Evolutionary conservation across 1,284 basidiomycete genomes (phyloP), one percentile per base, ranked within the genome.

Genomic region (Ganoderma sp.): DNA sequence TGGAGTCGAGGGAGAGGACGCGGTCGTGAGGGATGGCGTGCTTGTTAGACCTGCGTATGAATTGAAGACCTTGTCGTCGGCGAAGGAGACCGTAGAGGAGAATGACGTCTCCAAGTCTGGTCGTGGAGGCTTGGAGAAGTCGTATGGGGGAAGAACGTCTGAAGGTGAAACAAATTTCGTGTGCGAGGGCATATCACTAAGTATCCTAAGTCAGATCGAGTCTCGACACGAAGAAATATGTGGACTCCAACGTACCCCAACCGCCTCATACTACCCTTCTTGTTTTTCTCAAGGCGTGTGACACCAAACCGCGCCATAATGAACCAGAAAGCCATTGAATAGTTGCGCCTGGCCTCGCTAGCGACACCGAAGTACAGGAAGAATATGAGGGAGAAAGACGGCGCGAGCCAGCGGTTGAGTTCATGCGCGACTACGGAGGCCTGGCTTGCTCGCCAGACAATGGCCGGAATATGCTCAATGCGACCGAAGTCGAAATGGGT

Each of bases 401-500:
- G 69, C n/a, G 77, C 14, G 3, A 80, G 45, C 82, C 84, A 89
- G n/a, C 85, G 81, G 7, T 61, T 62, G 0, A 71, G 22, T 45
- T 69, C 67, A 41, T 62, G 17, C 1, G 63, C 37, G 56, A 64
- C 52, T 19, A 67, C 22, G 2, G 39, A 5, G 3, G n/a, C 12
- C 2, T 1, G 56, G 39, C 54, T 32, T 3, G 28, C 28, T 0
- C 66, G 65, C 70, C 70, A 88, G 2, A 81, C 0, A 3, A 79
- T 34, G 0, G 81, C 75, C 2, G 87, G 83, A 45, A 81, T 15
- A 58, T 78, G 77, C 0, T 72, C 71, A 9, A 90, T 78, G 0
- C 73, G 74, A 1, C 76, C 79, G 69, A 84, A 91, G 59, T 83
- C 68, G 39, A 63, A 76, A 73, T 93, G 91, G 0, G 85, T 86